Conservation (phyloP, 768 basidiomycete species). For the Multifurca ochricompacta region DNA sequence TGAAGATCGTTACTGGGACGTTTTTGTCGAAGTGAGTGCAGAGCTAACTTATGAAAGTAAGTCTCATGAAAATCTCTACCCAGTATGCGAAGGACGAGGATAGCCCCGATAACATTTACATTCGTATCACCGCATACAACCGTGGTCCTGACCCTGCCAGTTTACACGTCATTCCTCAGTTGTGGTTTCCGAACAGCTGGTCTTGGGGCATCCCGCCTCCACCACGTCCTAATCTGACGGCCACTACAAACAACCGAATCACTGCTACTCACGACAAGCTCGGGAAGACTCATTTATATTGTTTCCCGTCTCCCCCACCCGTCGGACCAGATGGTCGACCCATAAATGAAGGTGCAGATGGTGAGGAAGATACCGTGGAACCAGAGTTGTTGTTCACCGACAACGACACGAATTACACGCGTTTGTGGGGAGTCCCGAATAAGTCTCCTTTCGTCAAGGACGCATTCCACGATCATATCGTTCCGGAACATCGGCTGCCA, state of each 20-base stretch:
- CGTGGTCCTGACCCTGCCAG: slow-evolving; percentile 93
- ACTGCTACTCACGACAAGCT: slow-evolving; percentile 67
- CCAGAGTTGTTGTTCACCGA: slow-evolving; percentile 92
- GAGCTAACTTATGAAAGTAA: not conserved
- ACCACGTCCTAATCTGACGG: slow-evolving; percentile 52
- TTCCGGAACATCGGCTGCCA: slow-evolving; percentile 72
- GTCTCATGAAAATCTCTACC: slow-evolving; percentile 1
- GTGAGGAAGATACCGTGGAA: slow-evolving; percentile 59
- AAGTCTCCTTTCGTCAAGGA: slow-evolving; percentile 83
- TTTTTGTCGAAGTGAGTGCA: slow-evolving; percentile 83
- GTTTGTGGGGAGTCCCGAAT: slow-evolving; percentile 88
- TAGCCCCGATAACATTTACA: slow-evolving; percentile 76
- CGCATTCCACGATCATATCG: slow-evolving; percentile 97
- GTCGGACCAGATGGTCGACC: slow-evolving; percentile 59
- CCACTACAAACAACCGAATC: slow-evolving; percentile 51
- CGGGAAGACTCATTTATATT: slow-evolving; percentile 76
- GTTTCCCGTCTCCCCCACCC: slow-evolving; percentile 87
- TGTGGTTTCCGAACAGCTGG: slow-evolving; percentile 99
- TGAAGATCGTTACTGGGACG: slow-evolving; percentile 95
- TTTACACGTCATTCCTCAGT: slow-evolving; percentile 88
- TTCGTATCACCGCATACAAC: slow-evolving; percentile 95
- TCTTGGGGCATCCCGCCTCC: slow-evolving; percentile 78
- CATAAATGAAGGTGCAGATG: slow-evolving; percentile 43
- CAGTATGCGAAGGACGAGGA: slow-evolving; percentile 98
- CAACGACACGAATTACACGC: slow-evolving; percentile 92